Percentiles rank a stretch among this genome's conserved stretches.
phyloP scores from a whole-genome alignment of 495 filamentous ascomycete species.

The Talaromyces borbonicus region DNA sequence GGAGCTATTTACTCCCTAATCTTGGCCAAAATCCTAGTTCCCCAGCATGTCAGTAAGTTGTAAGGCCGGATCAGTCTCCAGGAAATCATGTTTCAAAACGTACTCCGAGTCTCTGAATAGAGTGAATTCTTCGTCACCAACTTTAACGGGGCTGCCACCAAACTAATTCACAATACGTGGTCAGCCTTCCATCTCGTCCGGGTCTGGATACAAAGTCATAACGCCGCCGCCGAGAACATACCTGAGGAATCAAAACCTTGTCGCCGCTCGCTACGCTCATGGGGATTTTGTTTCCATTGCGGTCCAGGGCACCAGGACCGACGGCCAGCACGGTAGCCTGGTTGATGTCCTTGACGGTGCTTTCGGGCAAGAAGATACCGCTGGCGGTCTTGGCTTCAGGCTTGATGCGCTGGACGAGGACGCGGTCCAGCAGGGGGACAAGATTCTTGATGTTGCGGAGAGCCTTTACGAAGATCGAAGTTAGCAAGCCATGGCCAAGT shows the following conservation, averaged over 20 bases:
- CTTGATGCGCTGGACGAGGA: constrained; percentile 96
- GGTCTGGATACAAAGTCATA: too few species aligned
- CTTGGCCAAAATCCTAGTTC: constrained; percentile 74
- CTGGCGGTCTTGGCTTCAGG: constrained; percentile 90
- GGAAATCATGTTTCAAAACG: background rate
- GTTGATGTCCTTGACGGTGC: constrained; percentile 93
- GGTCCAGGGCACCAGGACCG: constrained; percentile 76
- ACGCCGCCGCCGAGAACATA: constrained; percentile 41
- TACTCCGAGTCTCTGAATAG: constrained; percentile 98
- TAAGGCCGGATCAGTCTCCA: constrained; percentile 15
- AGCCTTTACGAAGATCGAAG: constrained; percentile 24
- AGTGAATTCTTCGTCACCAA: constrained; percentile 90
- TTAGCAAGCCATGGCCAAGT: background rate
- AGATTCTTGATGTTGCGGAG: constrained; percentile 95
- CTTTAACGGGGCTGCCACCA: constrained; percentile 91
- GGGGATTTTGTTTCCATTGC: constrained; percentile 74
- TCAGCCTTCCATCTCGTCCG: too few species aligned
- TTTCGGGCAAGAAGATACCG: constrained; percentile 96
- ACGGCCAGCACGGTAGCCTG: constrained; percentile 94
- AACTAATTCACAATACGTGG: too few species aligned
- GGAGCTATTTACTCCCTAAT: constrained; percentile 84
- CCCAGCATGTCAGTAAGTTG: background rate
- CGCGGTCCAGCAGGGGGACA: constrained; percentile 92
- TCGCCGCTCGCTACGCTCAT: constrained; percentile 77
- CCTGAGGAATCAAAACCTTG: constrained; percentile 93